Evolutionary conservation across 306 rosid species (phyloP), one percentile per base, ranked within the genome.

Genomic region (Prunus salicina): DNA sequence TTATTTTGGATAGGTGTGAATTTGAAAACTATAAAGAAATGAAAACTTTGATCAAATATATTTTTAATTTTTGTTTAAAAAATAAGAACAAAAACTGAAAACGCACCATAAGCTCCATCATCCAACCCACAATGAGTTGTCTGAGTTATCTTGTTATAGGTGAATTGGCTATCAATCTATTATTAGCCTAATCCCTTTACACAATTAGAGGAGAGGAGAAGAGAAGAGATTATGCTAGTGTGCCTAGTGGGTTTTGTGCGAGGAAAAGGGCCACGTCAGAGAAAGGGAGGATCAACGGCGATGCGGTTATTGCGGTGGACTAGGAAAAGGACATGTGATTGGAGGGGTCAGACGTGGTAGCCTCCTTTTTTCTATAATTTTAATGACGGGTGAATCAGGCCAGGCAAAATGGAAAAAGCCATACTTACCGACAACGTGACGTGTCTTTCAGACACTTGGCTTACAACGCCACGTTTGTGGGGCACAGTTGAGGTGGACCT

Each of bases 381-480:
- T 32, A 61, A 19, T 61, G 76, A 78, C 25, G 78, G 46, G 75
- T 51, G 62, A 71, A 67, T 53, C 32, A 18, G 63, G 15, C 56
- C 12, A 27, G 8, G 24, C 47, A 19, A 34, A 1, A 64, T 34
- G 12, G 12, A 53, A 62, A 70, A 75, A 41, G 69, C 63, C 57
- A 79, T 60, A 67, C 47, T 65, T 45, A 30, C 83, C 75, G 79
- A 80, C 87, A 85, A 25, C 16, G 47, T 89, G 88, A 89, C 91
- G 87, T 85, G 88, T 74, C 78, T 6, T 5, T 49, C 19, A 67
- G 56, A 65, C 82, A 55, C 82, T 80, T 67, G 76, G 70, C 58
- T 49, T 19, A 41, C 69, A 9, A 32, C 72, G 75, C 83, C 41
- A 75, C 64, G 41, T 12, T 1, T 0, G 52, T 52, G 83, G 84